phyloP scores from a whole-genome alignment of 2,329 filamentous ascomycete species.

The Huntiella savannae region DNA sequence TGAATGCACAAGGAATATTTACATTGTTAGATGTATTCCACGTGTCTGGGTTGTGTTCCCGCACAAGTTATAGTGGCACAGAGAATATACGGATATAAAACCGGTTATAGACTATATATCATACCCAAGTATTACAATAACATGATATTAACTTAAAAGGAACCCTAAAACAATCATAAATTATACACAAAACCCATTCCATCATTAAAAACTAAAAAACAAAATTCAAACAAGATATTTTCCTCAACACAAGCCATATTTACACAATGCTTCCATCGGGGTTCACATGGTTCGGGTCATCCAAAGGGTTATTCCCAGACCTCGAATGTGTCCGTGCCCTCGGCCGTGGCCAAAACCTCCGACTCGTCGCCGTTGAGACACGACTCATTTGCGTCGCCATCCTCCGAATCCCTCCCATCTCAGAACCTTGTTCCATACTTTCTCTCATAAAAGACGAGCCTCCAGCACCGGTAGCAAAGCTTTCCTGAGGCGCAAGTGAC shows the following conservation, averaged over 20 bases:
- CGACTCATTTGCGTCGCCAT: constrained; percentile 11
- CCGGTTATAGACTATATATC: no score
- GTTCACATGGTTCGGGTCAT: constrained; percentile 4
- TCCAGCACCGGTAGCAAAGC: constrained; percentile 6
- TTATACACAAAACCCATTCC: background rate
- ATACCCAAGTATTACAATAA: no score
- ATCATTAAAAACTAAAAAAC: background rate
- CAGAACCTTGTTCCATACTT: constrained; percentile 8
- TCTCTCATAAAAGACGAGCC: constrained; percentile 2
- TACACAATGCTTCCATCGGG: constrained; percentile 11
- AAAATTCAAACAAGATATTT: background rate
- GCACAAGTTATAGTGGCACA: no score
- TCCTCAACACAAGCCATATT: background rate
- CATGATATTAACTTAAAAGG: no score
- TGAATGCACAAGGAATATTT: no score
- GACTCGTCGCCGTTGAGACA: constrained; percentile 8
- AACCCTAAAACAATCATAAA: no score
- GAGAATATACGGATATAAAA: no score
- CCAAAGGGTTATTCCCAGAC: constrained; percentile 2
- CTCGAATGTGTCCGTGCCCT: constrained; percentile 8
- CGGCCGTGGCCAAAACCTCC: constrained; percentile 9
- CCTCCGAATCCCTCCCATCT: constrained; percentile 5
- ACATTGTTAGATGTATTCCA: no score
- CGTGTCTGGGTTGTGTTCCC: no score
- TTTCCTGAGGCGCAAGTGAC: constrained; percentile 9